Evolutionary conservation across 1,284 basidiomycete species (phyloP).

Genomic region (Tylopilus sp.): DNA sequence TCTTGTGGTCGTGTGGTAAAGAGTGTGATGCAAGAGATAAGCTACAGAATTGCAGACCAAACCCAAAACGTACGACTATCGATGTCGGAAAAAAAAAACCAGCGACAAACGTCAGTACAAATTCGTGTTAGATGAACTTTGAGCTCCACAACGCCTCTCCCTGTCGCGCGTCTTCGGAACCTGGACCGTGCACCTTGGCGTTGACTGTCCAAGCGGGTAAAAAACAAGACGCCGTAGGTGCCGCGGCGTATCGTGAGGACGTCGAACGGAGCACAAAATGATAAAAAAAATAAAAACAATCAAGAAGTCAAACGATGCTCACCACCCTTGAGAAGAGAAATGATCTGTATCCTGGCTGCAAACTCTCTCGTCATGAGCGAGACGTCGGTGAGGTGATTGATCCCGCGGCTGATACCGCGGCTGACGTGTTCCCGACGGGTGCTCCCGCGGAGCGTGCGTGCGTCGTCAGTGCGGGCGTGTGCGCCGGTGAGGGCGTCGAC

Average conservation of each 20-base stretch:
- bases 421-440: conserved; percentile 38
- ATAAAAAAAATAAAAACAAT: neutral
- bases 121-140: conserved; percentile 38
- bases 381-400: conserved; percentile 46
- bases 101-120: neutral
- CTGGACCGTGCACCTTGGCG: conserved; percentile 43
- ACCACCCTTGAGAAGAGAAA: conserved; percentile 48
- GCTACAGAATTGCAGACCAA: neutral
- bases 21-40: neutral
- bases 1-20: conserved; percentile 5
- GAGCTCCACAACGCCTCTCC: conserved; percentile 49
- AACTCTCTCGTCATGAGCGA: conserved; percentile 48
- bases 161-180: conserved; percentile 45
- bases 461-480: conserved; percentile 27
- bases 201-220: conserved; percentile 35
- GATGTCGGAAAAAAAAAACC: neutral
- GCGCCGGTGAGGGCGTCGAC: conserved; percentile 41
- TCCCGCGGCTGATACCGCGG: conserved; percentile 45
- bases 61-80: conserved; percentile 1
- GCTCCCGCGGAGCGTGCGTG: neutral
- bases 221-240: neutral
- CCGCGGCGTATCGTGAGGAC: conserved; percentile 4
- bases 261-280: neutral
- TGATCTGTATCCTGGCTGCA: conserved; percentile 48
- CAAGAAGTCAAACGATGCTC: conserved; percentile 15